Evolutionary conservation across 108 stramenopile genomes (phyloP), one percentile per base, ranked within the genome.

Genomic region (Epithemia pelagica): DNA sequence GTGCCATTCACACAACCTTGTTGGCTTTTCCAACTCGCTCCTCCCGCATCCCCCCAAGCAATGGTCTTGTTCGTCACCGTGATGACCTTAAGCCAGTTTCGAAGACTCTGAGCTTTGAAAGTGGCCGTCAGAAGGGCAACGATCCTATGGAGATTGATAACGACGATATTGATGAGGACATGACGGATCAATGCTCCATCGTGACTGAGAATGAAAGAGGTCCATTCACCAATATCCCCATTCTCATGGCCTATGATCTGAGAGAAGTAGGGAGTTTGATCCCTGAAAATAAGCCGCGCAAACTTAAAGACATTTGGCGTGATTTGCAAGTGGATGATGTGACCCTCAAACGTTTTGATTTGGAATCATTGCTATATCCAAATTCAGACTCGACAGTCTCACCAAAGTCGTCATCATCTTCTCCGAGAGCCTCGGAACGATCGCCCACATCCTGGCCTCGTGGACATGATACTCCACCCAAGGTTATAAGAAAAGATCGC

Each of bases 1-100:
- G 80, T 23, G 80, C 80, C 52, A 28, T 81, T n/a, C 69, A 74
- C 25, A 81, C 80, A 15, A 72, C 75, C n/a, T 19, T 73, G 0
- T 37, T 81, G 32, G 75, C 33, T n/a, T 79, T 79, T 66, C 74
- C 74, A 33, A 59, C 37, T 15, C 10, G 5, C 37, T 5, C 5
- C 37, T 46, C 37, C 10, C 5, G 37, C 15, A 46, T 5, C 37
- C 5, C 10, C 37, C 54, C 31, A 62, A 74, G 25, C 51, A 46
- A 46, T 46, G 37, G 37, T 46, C n/a, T n/a, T n/a, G n/a, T n/a
- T n/a, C n/a, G n/a, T n/a, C 15, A 5, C 37, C 5, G 37, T 5
- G 5, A 5, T 5, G 37, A 46, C 15, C 5, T 10, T 46, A 15
- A 10, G 15, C 37, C 37, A 15, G 15, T 5, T 46, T 15, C 37